Conservation (phyloP, 1,284 basidiomycete genomes). For the Moesziomyces parantarcticus region DNA sequence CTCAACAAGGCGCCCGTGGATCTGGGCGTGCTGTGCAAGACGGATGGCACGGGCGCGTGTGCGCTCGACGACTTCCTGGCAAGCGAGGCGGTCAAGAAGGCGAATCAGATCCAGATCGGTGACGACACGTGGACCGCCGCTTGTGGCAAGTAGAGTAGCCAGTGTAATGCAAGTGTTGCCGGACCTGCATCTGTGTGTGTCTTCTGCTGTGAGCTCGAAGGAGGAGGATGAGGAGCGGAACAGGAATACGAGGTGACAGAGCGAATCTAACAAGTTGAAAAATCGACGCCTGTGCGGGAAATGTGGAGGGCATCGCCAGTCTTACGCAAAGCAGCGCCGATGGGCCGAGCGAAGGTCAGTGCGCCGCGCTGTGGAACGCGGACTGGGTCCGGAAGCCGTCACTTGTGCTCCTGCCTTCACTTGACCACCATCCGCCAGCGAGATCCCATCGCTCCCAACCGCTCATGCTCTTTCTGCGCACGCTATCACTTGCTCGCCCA, state of each 20-base stretch:
- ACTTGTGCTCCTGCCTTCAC: too few species aligned
- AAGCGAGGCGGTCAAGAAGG: conserved; percentile 16
- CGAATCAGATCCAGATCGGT: conserved; percentile 17
- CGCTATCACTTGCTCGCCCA: not conserved
- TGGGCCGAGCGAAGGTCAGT: too few species aligned
- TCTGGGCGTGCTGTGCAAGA: conserved; percentile 15
- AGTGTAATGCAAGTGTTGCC: too few species aligned
- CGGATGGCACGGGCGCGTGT: conserved; percentile 24
- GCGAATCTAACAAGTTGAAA: not conserved
- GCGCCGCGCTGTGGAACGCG: conserved; percentile 2
- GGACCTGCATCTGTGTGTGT: too few species aligned
- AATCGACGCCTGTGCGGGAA: too few species aligned
- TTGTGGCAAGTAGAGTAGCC: conserved; percentile 17
- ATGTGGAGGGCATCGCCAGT: not conserved
- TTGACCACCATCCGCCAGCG: too few species aligned
- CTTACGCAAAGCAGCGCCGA: conserved; percentile 12
- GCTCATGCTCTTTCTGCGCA: too few species aligned
- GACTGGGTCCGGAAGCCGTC: conserved; percentile 9
- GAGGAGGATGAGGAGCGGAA: too few species aligned
- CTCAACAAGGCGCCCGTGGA: conserved; percentile 70
- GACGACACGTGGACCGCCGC: conserved; percentile 29
- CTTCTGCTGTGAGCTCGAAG: too few species aligned
- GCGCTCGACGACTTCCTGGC: conserved; percentile 13
- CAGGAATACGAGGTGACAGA: not conserved
- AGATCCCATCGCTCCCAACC: not conserved